phyloP scores from a whole-genome alignment of 2,329 filamentous ascomycete genomes.

The Pseudocercospora musae region DNA sequence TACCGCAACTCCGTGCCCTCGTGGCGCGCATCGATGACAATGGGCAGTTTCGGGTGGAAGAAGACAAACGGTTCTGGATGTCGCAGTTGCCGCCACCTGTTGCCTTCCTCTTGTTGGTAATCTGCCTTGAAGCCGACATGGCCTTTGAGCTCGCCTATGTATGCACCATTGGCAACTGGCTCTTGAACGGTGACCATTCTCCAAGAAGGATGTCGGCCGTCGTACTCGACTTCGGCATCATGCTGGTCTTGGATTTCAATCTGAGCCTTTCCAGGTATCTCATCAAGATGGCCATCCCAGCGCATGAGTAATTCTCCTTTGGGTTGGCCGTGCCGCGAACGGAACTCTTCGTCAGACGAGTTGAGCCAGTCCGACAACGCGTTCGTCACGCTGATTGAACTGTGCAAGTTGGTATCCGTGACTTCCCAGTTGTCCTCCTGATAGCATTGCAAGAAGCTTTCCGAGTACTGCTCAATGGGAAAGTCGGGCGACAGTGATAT shows the following conservation, averaged over 20 bases:
- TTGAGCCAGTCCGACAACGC: slow-evolving; percentile 75
- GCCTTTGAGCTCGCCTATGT: slow-evolving; percentile 69
- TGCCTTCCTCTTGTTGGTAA: slow-evolving; percentile 45
- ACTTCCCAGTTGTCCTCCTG: slow-evolving; percentile 49
- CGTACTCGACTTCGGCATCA: slow-evolving; percentile 46
- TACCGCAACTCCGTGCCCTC: slow-evolving; percentile 86
- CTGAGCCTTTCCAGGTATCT: slow-evolving; percentile 51
- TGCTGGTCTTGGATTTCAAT: slow-evolving; percentile 54
- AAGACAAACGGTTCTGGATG: slow-evolving; percentile 55
- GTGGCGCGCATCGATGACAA: slow-evolving; percentile 87
- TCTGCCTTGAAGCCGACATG: slow-evolving; percentile 48
- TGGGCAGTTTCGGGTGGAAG: slow-evolving; percentile 78
- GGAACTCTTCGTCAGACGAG: slow-evolving; percentile 58
- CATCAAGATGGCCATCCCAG: slow-evolving; percentile 54
- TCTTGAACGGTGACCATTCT: slow-evolving; percentile 60
- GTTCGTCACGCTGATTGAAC: slow-evolving; percentile 70
- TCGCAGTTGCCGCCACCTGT: slow-evolving; percentile 47
- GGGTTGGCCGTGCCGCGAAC: slow-evolving; percentile 43
- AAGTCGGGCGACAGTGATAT: slow-evolving; percentile 66
- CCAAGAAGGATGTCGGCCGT: slow-evolving; percentile 65
- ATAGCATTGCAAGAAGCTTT: slow-evolving; percentile 67
- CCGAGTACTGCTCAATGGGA: slow-evolving; percentile 33
- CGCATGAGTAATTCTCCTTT: slow-evolving; percentile 68
- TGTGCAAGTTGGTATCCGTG: slow-evolving; percentile 72
- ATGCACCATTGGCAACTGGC: slow-evolving; percentile 50